Conservation (phyloP, 1,284 basidiomycete genomes). For the Moesziomyces sp. region DNA sequence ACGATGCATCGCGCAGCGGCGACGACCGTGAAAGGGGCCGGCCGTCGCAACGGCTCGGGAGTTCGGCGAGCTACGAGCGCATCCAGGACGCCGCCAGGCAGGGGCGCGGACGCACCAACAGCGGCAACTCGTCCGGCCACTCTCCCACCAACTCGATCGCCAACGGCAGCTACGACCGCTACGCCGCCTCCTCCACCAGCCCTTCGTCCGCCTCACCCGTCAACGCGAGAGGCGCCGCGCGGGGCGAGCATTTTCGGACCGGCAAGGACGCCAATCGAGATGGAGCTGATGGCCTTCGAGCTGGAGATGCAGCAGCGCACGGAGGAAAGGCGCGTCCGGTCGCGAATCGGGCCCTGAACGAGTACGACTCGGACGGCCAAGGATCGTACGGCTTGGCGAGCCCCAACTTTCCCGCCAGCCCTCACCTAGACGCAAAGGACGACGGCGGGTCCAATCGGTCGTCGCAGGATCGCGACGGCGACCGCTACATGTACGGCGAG, state of each 20-base stretch:
- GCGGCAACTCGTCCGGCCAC: conserved; percentile 35
- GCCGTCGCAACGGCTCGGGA: conserved; percentile 53
- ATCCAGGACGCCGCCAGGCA: conserved; percentile 54
- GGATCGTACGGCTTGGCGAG: conserved; percentile 42
- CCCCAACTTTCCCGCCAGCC: conserved; percentile 47
- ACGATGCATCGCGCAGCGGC: conserved; percentile 30
- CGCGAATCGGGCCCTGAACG: conserved; percentile 47
- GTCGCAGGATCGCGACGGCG: conserved; percentile 44
- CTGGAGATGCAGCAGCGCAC: conserved; percentile 46
- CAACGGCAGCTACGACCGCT: conserved; percentile 42
- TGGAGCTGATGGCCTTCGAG: conserved; percentile 42
- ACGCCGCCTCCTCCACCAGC: conserved; percentile 24
- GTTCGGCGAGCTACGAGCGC: conserved; percentile 59
- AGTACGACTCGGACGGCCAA: conserved; percentile 47
- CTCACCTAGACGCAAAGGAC: conserved; percentile 36
- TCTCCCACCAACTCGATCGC: conserved; percentile 38
- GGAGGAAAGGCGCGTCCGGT: conserved; percentile 49
- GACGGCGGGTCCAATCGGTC: conserved; percentile 32
- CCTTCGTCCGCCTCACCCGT: conserved; percentile 36
- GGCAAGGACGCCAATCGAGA: conserved; percentile 43
- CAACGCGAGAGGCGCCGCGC: conserved; percentile 26
- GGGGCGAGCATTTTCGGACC: conserved; percentile 47
- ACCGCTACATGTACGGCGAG: conserved; percentile 49
- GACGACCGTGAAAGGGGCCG: conserved; percentile 50
- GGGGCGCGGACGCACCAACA: conserved; percentile 39